Evolutionary conservation across 2,329 filamentous ascomycete species (phyloP).

Genomic region (Amesomyces nigricolor): DNA sequence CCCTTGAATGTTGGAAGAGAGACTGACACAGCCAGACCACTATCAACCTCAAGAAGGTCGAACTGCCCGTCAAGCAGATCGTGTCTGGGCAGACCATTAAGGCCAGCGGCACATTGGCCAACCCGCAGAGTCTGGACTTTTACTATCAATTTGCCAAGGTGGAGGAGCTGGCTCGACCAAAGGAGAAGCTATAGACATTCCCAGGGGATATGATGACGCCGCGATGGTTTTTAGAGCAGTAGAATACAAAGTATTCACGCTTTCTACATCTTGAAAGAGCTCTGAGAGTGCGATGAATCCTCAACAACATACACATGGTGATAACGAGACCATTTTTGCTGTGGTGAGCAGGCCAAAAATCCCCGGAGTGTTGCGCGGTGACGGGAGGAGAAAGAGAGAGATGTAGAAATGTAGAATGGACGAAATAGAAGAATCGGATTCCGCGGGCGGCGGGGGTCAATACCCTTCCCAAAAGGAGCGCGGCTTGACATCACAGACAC

Average conservation of each 20-base stretch:
- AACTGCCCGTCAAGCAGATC: constrained; percentile 78
- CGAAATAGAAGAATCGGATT: too few relatives aligned
- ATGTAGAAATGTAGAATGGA: too few relatives aligned
- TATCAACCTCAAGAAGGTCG: constrained; percentile 80
- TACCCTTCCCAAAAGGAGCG: too few relatives aligned
- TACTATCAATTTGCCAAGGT: constrained; percentile 75
- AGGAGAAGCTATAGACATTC: constrained; percentile 22
- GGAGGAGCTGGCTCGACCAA: constrained; percentile 47
- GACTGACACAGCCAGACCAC: constrained; percentile 52
- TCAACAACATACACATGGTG: too few relatives aligned
- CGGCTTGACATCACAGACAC: too few relatives aligned
- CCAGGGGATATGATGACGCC: neutral
- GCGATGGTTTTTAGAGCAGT: neutral
- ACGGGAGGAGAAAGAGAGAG: too few relatives aligned
- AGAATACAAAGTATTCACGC: neutral
- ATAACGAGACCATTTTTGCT: too few relatives aligned
- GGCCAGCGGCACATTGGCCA: constrained; percentile 69
- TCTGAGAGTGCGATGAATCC: too few relatives aligned
- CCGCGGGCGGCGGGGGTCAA: too few relatives aligned
- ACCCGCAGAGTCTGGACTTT: constrained; percentile 68
- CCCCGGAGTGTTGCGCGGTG: too few relatives aligned
- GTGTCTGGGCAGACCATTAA: constrained; percentile 69
- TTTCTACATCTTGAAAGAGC: neutral
- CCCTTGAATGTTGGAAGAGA: neutral
- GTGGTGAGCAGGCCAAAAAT: too few relatives aligned